Base-by-base conservation (phyloP, 495 filamentous ascomycete genomes). In the Parathielavia hyrcaniae region DNA sequence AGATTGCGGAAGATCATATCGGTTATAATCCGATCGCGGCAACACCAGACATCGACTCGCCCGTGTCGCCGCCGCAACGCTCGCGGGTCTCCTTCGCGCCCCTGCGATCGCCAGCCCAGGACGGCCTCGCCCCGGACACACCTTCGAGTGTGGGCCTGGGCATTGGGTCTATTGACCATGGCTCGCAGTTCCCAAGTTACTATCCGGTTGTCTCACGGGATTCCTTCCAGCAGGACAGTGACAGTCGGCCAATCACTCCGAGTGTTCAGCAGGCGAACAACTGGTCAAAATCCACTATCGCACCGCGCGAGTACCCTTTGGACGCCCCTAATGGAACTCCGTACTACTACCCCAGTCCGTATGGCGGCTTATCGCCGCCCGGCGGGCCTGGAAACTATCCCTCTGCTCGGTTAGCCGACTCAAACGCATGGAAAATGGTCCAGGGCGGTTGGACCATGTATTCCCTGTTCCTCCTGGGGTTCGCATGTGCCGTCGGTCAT, bases 391-490 rank as follows among this genome's bases (percentile, higher is more conserved):
- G 23, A 16, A 30, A 23, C 5, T 6, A 35, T 9, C 43, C 36
- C 9, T 13, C 17, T 5, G 32, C 17, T 30, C 4, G 30, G 3
- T 34, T 49, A 23, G 53, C 39, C 40, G 9, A 20, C 0, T 49
- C 53, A 34, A 55, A 10, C n/a, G 23, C 23, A 11, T 64, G 61
- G 64, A 54, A 14, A 8, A 64, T 62, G 64, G 19, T 56, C 0
- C 53, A 46, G 26, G 53, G 64, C 6, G 47, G 45, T 13, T 69
- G 62, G 64, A 47, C 55, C 55, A 67, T 69, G 64, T 67, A 67
- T 45, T 38, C 10, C 32, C 13, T 61, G 53, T 54, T 69, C n/a
- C 32, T 55, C 0, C 19, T 64, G 1, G 67, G 67, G 5, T 57
- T 69, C 19, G 43, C 55, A 3, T 60, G 63, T 43, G 67, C 67